Evolutionary conservation across 495 filamentous ascomycete species (phyloP), one percentile per base, ranked within the genome.

Genomic region (Filosporella fistucella): DNA sequence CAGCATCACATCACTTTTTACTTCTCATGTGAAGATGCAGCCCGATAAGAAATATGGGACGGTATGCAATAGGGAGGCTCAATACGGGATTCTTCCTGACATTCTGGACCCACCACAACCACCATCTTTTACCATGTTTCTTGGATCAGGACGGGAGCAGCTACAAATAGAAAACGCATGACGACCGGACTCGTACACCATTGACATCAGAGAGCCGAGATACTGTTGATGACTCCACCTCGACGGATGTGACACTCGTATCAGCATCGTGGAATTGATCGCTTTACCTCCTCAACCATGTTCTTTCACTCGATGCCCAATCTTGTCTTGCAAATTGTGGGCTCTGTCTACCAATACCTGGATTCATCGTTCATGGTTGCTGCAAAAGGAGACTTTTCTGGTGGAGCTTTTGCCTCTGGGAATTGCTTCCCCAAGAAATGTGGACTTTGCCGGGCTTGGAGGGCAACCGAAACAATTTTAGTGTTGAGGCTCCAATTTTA

Each of bases 121-220:
- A 21, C 23, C 23, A 38, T 38, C 35, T 21, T 4, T 8, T n/a
- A 30, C 28, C 3, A 16, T 38, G 4, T 38, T 38, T 9, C 35
- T 21, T 21, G 35, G 8, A 38, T 21, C 35, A 13, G 10, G 35
- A 22, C 8, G 18, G 14, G 17, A 21, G 8, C 20, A 21, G 35
- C 35, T n/a, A n/a, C n/a, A n/a, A n/a, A n/a, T n/a, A n/a, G n/a
- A 38, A 21, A 21, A 38, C 35, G 33, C n/a, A 17, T 35, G 33
- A 8, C 33, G 35, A 38, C 14, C 35, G 23, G 23, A 20, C 35
- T 38, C 35, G 35, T 21, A 38, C 18, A 38, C 7, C 33, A 17
- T 36, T 36, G 33, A 7, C 6, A 36, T 36, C 5, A 16, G 33
- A 12, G 33, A n/a, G n/a, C n/a, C n/a, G n/a, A n/a, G n/a, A n/a